Evolutionary conservation across 495 filamentous ascomycete genomes (phyloP).

Genomic region (Annulohypoxylon maeteangense): DNA sequence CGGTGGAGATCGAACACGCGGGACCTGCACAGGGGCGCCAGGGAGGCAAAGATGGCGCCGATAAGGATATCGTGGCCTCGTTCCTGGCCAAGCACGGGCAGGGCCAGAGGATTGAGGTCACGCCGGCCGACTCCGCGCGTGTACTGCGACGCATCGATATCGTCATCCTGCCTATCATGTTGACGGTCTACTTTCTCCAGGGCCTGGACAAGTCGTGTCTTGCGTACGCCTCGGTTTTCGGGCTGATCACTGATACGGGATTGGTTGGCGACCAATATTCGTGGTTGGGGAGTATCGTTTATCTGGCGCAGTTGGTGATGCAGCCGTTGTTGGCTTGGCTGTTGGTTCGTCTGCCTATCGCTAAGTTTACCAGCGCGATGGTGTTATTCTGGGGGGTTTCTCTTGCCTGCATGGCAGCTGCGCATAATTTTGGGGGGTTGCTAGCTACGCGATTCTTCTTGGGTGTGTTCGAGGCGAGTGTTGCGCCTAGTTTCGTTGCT

Average conservation of each 20-base stretch:
- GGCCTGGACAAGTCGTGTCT: slow-evolving; percentile 56
- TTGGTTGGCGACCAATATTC: slow-evolving; percentile 43
- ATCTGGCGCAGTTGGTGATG: slow-evolving; percentile 45
- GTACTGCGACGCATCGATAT: slow-evolving; percentile 49
- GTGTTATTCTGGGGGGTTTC: slow-evolving; percentile 44
- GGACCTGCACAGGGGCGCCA: neutral
- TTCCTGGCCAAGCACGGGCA: slow-evolving; percentile 29
- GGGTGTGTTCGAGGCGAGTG: slow-evolving; percentile 47
- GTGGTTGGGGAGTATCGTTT: slow-evolving; percentile 48
- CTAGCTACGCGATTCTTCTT: slow-evolving; percentile 46
- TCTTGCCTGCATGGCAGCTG: slow-evolving; percentile 43
- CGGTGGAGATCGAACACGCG: slow-evolving; percentile 2
- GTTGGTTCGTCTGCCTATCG: slow-evolving; percentile 53
- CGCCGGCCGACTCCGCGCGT: slow-evolving; percentile 34
- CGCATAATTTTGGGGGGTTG: slow-evolving; percentile 50
- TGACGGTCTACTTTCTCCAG: slow-evolving; percentile 56
- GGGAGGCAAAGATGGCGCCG: neutral
- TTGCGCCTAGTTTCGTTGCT: slow-evolving; percentile 67
- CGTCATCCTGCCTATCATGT: slow-evolving; percentile 52
- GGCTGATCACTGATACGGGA: slow-evolving; percentile 39
- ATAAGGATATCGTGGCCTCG: slow-evolving; percentile 24
- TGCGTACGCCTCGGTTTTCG: slow-evolving; percentile 49
- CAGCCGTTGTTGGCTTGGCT: slow-evolving; percentile 44
- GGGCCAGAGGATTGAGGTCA: slow-evolving; percentile 23
- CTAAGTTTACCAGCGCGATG: slow-evolving; percentile 45